These are phyloP conservation scores for Petunia secreta DNA, from an alignment of 257 asterid genomes.

Conservation along the genomic window DNA sequence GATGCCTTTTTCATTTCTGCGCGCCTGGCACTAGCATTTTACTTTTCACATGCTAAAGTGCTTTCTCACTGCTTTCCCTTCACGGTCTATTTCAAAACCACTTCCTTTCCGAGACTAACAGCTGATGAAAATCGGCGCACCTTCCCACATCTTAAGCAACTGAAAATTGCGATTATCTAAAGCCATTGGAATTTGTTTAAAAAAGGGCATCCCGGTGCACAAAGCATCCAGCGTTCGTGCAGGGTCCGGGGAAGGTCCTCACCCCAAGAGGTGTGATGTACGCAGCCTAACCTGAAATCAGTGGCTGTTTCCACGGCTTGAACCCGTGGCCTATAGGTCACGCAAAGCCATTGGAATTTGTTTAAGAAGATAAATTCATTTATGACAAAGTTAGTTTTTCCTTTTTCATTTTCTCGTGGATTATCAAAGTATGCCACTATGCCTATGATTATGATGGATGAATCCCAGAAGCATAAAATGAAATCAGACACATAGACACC, in stretches of 20 bases:
- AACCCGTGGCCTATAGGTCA: too few species aligned
- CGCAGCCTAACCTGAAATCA: too few species aligned
- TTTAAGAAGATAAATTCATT: neutral
- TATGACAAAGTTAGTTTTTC: neutral
- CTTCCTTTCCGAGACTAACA: neutral
- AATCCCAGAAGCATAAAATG: neutral
- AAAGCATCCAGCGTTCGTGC: too few species aligned
- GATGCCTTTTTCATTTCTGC: constrained; percentile 18
- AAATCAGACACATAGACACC: neutral
- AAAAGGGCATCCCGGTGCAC: neutral
- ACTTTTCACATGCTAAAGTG: constrained; percentile 28
- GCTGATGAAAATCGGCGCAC: neutral
- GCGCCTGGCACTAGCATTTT: neutral
- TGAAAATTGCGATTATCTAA: neutral
- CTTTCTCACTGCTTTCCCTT: constrained; percentile 10
- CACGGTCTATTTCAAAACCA: neutral
- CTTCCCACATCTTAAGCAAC: constrained; percentile 17
- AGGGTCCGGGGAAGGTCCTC: too few species aligned
- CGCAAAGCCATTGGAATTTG: neutral
- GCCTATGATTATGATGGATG: constrained; percentile 9
- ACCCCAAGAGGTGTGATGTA: too few species aligned
- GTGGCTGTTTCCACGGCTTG: too few species aligned
- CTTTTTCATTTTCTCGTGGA: neutral
- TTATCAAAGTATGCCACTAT: neutral
- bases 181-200: neutral